phyloP scores from a whole-genome alignment of 2,329 filamentous ascomycete species.

The Trichoderma guizhouense region DNA sequence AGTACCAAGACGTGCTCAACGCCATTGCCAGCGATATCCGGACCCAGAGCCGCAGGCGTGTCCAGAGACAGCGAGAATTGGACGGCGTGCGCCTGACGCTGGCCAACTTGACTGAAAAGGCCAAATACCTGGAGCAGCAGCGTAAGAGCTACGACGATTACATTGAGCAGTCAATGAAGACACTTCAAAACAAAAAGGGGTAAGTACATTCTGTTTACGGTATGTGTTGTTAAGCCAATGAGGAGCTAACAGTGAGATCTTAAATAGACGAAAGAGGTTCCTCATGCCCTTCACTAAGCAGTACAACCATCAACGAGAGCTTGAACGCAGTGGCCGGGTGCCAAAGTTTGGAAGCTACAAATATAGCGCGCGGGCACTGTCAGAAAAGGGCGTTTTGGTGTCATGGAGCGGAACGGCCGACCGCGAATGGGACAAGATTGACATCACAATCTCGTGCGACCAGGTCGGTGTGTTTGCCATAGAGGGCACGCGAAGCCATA shows the following conservation, averaged over 20 bases:
- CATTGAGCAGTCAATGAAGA: constrained; percentile 97
- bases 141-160: constrained; percentile 98
- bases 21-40: constrained; percentile 95
- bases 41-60: constrained; percentile 88
- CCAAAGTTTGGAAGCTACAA: constrained; percentile 98
- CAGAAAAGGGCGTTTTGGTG: constrained; percentile 91
- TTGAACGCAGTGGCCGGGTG: constrained; percentile 85
- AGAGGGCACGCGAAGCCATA: constrained; percentile 84
- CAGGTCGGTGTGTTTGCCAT: constrained; percentile 91
- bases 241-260: constrained; percentile 19
- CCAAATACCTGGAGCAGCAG: constrained; percentile 88
- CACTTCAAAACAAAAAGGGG: constrained; percentile 94
- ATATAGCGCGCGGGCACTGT: constrained; percentile 84
- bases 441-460: constrained; percentile 91
- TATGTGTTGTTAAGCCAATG: neutral
- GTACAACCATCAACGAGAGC: constrained; percentile 96
- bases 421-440: constrained; percentile 83
- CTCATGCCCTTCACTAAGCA: constrained; percentile 96
- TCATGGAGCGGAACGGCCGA: constrained; percentile 84
- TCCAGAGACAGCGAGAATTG: constrained; percentile 87
- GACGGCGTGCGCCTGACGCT: constrained; percentile 78
- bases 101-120: constrained; percentile 76
- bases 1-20: constrained; percentile 97
- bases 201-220: constrained; percentile 38
- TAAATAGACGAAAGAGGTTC: constrained; percentile 76